Evolutionary conservation across 1,284 basidiomycete genomes (phyloP), one percentile per base, ranked within the genome.

Genomic region (Rhizoctonia solani): DNA sequence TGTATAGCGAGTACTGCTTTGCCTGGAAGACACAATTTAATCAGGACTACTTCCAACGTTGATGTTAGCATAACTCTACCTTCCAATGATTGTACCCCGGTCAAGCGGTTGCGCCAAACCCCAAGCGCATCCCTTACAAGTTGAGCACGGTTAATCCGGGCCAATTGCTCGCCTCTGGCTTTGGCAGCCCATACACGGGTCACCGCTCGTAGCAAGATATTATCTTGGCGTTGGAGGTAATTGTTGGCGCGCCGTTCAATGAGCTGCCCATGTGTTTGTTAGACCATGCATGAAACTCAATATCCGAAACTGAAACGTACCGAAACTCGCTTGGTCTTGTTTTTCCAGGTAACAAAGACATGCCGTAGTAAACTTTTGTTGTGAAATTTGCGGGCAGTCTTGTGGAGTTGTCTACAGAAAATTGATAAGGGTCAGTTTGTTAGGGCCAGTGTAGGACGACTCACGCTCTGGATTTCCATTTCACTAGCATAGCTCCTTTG

Each of bases 121-220:
- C 73, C 72, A 81, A 83, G 86, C 1, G 79, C 77, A 52, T 77
- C 75, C 71, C 80, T 82, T 39, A 84, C 66, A 9, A 85, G 70
- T 27, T 83, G 81, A 13, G 78, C 71, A 3, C 78, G 76, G 68
- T 80, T 81, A 29, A 87, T 83, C 49, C 84, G 81, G 70, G 84
- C 83, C 9, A 91, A 79, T 23, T 87, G 80, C 58, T 78, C 79
- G 19, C 87, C 87, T 16, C 87, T 83, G 74, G 88, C 87, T 53
- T 84, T 85, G 29, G 88, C 87, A 72, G 84, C 86, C 89, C 90
- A 90, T 19, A 91, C 84, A 54, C 86, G 81, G 71, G 83, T 77
- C 39, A 89, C 78, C 21, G 87, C 89, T 49, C 83, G 82, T 37
- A 89, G 71, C 8, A 91, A 79, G 21, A 87, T 78, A 56, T 81